Conservation (phyloP, 352 stramenopile species). For the Globisporangium spinosum region DNA sequence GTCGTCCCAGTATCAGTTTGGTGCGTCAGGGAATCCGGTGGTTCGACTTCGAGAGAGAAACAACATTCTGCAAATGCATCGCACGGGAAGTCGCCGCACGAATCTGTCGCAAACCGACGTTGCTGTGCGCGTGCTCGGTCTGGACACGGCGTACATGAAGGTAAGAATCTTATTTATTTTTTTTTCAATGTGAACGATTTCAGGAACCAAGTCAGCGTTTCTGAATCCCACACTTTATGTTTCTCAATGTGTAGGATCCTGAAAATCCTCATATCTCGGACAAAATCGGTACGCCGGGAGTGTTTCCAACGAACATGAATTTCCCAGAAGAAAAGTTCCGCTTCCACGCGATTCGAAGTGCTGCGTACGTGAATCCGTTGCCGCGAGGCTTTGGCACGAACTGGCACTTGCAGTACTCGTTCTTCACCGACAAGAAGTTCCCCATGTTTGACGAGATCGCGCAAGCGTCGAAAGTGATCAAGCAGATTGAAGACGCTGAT, state of each 20-base stretch:
- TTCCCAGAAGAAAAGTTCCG: conserved; percentile 84
- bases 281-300: conserved; percentile 62
- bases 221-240: neutral
- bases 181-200: neutral
- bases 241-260: conserved; percentile 35
- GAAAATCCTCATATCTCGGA: conserved; percentile 64
- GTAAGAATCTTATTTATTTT: conserved; percentile 19
- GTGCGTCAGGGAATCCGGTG: conserved; percentile 40
- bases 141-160: conserved; percentile 76
- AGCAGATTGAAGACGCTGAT: conserved; percentile 24
- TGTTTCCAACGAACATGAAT: conserved; percentile 72
- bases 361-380: conserved; percentile 72
- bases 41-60: conserved; percentile 61
- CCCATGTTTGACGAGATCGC: conserved; percentile 69
- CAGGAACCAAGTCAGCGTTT: neutral
- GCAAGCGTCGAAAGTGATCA: conserved; percentile 46
- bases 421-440: conserved; percentile 77
- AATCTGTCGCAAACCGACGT: conserved; percentile 48
- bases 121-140: conserved; percentile 53
- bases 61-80: conserved; percentile 77
- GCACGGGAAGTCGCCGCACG: conserved; percentile 39
- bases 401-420: conserved; percentile 84
- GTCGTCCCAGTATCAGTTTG: conserved; percentile 35
- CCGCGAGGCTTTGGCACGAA: conserved; percentile 74
- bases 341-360: conserved; percentile 61